A percentile compares a stretch with the other conserved stretches of the same genome.
Evolutionary conservation across 2,329 filamentous ascomycete species (phyloP).

Genomic region (Aspergillus bombycis): DNA sequence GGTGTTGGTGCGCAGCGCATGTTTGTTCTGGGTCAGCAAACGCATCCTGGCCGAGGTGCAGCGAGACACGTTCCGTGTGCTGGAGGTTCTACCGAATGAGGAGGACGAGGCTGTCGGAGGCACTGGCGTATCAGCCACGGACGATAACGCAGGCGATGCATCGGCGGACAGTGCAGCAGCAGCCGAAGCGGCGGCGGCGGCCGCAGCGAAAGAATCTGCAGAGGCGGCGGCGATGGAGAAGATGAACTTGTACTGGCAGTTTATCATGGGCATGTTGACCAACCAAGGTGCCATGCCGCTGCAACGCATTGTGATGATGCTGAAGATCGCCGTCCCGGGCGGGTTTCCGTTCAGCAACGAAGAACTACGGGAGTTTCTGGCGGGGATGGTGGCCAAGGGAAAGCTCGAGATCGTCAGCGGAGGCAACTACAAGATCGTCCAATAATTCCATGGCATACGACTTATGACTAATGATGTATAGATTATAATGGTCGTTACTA

Average conservation of each 20-base stretch:
- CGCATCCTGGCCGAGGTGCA: conserved; percentile 53
- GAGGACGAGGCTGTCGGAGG: conserved; percentile 29
- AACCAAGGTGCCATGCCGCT: conserved; percentile 86
- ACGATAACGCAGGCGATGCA: conserved; percentile 16
- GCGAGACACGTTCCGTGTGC: conserved; percentile 58
- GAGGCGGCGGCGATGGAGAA: conserved; percentile 68
- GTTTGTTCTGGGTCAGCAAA: conserved; percentile 66
- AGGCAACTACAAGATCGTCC: conserved; percentile 66
- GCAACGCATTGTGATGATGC: conserved; percentile 85
- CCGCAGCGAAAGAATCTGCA: conserved; percentile 48
- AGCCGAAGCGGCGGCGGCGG: conserved; percentile 41
- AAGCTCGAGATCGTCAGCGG: conserved; percentile 68
- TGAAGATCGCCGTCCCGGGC: conserved; percentile 86
- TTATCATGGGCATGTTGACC: conserved; percentile 92
- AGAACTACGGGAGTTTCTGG: conserved; percentile 79
- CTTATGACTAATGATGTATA: conserved; percentile 9
- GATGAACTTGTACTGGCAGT: conserved; percentile 81
- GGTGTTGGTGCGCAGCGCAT: conserved; percentile 60
- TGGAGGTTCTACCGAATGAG: conserved; percentile 55
- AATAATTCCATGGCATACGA: conserved; percentile 17
- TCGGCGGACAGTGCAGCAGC: conserved; percentile 26
- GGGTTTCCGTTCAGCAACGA: conserved; percentile 90
- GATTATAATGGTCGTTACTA: conserved; percentile 3
- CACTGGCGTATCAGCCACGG: conserved; percentile 20
- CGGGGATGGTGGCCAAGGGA: conserved; percentile 72